Conservation (phyloP, 208 protist species). For the Crithidia brevicula region DNA sequence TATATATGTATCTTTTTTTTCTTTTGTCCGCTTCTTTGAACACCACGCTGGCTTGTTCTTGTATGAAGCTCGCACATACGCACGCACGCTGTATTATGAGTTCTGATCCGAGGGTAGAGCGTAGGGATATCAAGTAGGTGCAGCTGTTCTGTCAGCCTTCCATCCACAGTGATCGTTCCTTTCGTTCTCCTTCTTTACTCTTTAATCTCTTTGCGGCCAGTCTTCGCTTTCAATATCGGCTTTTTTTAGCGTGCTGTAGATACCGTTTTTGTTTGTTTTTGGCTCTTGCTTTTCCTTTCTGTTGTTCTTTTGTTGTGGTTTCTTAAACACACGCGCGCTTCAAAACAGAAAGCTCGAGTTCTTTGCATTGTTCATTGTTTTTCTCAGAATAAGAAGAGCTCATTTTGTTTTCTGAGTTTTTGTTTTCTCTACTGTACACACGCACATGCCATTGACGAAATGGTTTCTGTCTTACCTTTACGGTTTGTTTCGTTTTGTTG, state of each 20-base stretch:
- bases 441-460: neutral
- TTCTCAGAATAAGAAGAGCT: neutral
- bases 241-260: no score
- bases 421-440: constrained; percentile 3
- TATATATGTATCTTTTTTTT: neutral
- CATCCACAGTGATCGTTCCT: no score
- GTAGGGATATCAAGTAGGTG: no score
- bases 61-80: no score
- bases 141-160: no score
- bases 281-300: neutral
- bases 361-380: constrained; percentile 8
- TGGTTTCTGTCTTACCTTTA: neutral
- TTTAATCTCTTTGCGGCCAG: no score
- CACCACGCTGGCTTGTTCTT: neutral
- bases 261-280: no score
- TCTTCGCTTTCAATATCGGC: no score
- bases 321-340: neutral
- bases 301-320: neutral
- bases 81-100: no score
- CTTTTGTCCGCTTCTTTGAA: neutral
- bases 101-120: neutral
- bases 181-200: no score
- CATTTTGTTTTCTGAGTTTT: constrained; percentile 15
- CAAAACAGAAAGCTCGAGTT: neutral
- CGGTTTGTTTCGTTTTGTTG: neutral